Percentiles rank a stretch among this genome's conserved stretches.
phyloP scores from a whole-genome alignment of 345 rosid genomes.

The Noccaea caerulescens region DNA sequence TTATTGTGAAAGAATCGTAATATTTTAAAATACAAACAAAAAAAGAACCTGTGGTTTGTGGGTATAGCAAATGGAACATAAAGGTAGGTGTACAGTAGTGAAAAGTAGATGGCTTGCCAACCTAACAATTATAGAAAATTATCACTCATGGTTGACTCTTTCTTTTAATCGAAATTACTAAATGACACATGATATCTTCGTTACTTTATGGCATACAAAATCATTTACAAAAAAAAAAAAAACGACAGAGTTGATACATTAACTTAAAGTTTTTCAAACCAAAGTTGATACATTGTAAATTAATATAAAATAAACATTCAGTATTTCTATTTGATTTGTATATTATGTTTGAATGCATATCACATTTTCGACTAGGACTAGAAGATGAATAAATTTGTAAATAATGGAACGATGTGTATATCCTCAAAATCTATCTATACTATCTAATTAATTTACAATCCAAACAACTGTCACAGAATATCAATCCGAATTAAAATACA shows the following conservation, averaged over 20 bases:
- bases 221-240: too few relatives aligned
- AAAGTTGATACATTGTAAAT: too few relatives aligned
- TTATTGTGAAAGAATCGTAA: not conserved
- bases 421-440: not conserved
- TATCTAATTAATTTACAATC: not conserved
- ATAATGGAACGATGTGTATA: not conserved
- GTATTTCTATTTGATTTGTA: too few relatives aligned
- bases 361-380: not conserved
- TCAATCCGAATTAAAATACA: not conserved
- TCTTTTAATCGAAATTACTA: not conserved
- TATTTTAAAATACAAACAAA: not conserved
- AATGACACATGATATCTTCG: not conserved
- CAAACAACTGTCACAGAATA: slow-evolving; percentile 5
- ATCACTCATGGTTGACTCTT: slow-evolving; percentile 14
- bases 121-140: slow-evolving; percentile 3
- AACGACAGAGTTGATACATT: too few relatives aligned
- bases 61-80: slow-evolving; percentile 1
- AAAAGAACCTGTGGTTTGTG: not conserved
- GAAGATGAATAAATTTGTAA: not conserved
- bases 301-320: too few relatives aligned
- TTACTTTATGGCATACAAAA: not conserved
- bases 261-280: too few relatives aligned
- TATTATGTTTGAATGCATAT: too few relatives aligned
- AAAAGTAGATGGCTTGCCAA: slow-evolving; percentile 25
- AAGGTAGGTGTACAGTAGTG: slow-evolving; percentile 27